Conservation (phyloP, 805 yeast genomes). For the Saturnispora besseyi region DNA sequence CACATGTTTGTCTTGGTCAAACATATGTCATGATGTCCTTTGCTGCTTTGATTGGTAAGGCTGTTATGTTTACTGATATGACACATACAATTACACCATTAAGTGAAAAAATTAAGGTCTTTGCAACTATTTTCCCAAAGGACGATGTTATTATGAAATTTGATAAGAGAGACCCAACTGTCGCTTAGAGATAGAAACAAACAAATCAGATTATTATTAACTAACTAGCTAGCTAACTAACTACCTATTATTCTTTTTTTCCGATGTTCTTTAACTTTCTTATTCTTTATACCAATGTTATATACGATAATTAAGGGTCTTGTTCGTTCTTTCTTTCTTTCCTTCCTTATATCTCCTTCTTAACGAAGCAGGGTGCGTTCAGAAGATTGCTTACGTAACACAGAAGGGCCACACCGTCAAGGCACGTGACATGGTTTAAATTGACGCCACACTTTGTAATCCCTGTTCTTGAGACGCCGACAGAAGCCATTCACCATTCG, state of each 20-base stretch:
- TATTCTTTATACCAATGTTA: no score
- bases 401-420: background rate
- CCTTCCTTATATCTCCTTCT: background rate
- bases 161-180: slow-evolving; percentile 49
- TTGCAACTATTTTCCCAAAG: slow-evolving; percentile 96
- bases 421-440: slow-evolving; percentile 6
- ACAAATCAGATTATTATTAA: background rate
- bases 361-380: no score
- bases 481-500: background rate
- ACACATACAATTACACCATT: slow-evolving; percentile 73
- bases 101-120: slow-evolving; percentile 88
- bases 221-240: no score
- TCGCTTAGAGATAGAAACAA: slow-evolving; percentile 1
- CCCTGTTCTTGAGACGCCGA: background rate
- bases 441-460: slow-evolving; percentile 1
- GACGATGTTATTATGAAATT: slow-evolving; percentile 85
- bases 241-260: no score
- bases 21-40: slow-evolving; percentile 86
- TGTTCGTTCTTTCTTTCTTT: no score
- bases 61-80: slow-evolving; percentile 71
- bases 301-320: no score
- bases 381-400: background rate
- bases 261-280: no score
- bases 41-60: slow-evolving; percentile 86
- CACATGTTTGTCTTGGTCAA: slow-evolving; percentile 94